phyloP scores from a whole-genome alignment of 202 grass and related monocot species.

The Zoysia matrella region DNA sequence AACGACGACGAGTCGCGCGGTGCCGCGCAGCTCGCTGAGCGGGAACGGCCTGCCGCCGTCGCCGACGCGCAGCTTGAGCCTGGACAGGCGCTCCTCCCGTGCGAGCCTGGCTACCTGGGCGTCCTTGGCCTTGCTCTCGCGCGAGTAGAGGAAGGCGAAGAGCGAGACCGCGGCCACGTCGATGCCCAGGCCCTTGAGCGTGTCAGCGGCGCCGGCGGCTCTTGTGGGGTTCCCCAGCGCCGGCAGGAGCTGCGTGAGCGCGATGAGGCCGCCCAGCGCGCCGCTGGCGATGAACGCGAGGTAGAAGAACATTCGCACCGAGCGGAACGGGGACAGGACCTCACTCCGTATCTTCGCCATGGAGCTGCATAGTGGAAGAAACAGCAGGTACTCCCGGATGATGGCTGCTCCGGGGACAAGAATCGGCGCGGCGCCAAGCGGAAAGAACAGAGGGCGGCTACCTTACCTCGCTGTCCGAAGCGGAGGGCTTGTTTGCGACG shows the following conservation, averaged over 20 bases:
- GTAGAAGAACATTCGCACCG: slow-evolving; percentile 98
- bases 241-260: slow-evolving; percentile 67
- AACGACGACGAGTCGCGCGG: slow-evolving; percentile 82
- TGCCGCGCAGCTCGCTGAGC: slow-evolving; percentile 78
- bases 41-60: slow-evolving; percentile 43
- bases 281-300: slow-evolving; percentile 86
- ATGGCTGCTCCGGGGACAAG: background rate
- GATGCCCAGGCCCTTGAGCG: slow-evolving; percentile 77
- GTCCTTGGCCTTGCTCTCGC: slow-evolving; percentile 82
- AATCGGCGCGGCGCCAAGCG: background rate
- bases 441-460: slow-evolving; percentile 10
- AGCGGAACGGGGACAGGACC: slow-evolving; percentile 82
- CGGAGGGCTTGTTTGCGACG: slow-evolving; percentile 65
- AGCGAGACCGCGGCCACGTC: slow-evolving; percentile 72
- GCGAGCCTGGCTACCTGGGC: slow-evolving; percentile 75
- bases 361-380: slow-evolving; percentile 53
- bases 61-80: slow-evolving; percentile 68
- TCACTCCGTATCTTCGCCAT: slow-evolving; percentile 86
- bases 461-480: slow-evolving; percentile 68
- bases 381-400: background rate
- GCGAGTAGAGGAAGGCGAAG: slow-evolving; percentile 86
- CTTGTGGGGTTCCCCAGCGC: slow-evolving; percentile 55
- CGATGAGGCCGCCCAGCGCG: slow-evolving; percentile 70
- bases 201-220: slow-evolving; percentile 44
- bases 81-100: slow-evolving; percentile 86